Evolutionary conservation across 176 grass and related monocot species (phyloP), one percentile per base, ranked within the genome.

Genomic region (Stipa capillata): DNA sequence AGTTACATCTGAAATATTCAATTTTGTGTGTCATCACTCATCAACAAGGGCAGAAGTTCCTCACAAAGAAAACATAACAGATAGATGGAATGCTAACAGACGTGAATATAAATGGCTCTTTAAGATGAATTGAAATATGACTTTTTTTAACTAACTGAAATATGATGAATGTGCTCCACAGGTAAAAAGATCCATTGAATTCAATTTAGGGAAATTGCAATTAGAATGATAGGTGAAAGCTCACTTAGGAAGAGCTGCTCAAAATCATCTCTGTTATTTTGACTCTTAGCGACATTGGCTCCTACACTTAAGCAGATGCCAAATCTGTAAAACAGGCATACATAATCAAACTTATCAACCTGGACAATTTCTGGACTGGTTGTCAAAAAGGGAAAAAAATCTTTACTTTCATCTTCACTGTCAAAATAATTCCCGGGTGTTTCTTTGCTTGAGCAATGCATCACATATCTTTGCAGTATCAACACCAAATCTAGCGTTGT

Each of bases 381-480:
- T 63, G 3, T 49, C 43, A n/a, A 37, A 52, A 65, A 39, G 14
- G 8, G n/a, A n/a, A 27, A 65, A 79, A 82, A 12, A 33, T 8
- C 42, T 71, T 27, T 13, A 17, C 27, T 49, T 36, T 32, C 14
- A 20, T 48, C 52, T 82, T 60, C 9, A 4, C 8, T 18, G 28
- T 13, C 4, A 48, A 59, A 68, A 80, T 36, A 65, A 5, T 23
- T 40, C 11, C 2, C 12, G 3, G 18, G 9, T 31, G 42, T 69
- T 84, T 50, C 68, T 70, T 52, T 87, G 40, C 34, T 87, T 84
- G 10, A 91, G 36, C 69, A 91, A 74, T 10, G 57, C 83, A 74
- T 89, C 65, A 78, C 85, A 86, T 59, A 94, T 36, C 70, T 84
- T 91, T 31, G 79, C 85, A 40, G 82, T 57, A 76, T 90, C 88